phyloP scores from a whole-genome alignment of 495 filamentous ascomycete species.

The Xylaria venustula region DNA sequence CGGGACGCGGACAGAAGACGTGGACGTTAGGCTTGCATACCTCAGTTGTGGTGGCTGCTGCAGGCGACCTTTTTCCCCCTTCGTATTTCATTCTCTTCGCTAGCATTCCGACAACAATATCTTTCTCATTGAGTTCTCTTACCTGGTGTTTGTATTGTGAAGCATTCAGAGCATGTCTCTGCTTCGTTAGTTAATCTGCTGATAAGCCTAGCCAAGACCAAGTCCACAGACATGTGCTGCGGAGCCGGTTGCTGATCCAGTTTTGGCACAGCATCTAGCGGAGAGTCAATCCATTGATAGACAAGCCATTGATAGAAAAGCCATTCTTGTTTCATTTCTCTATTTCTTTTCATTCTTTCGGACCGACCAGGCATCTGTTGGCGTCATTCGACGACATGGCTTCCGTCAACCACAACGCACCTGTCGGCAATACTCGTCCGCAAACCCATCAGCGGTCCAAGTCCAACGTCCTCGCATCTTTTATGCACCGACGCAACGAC shows the following conservation, averaged over 20 bases:
- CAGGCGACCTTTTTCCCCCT: not conserved
- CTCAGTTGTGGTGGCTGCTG: not conserved
- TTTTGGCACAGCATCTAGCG: not conserved
- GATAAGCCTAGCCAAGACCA: not conserved
- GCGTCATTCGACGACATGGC: constrained; percentile 17
- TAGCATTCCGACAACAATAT: not conserved
- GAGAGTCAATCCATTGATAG: constrained; percentile 5
- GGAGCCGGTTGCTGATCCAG: constrained; percentile 7
- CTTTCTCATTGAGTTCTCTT: constrained; percentile 3
- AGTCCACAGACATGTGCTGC: constrained; percentile 4
- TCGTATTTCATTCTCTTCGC: not conserved
- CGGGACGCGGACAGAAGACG: not conserved
- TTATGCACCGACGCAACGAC: constrained; percentile 54
- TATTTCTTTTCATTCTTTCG: constrained; percentile 7
- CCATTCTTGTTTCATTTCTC: constrained; percentile 7
- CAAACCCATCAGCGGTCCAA: constrained; percentile 47
- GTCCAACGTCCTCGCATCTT: constrained; percentile 57
- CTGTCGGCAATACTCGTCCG: constrained; percentile 19
- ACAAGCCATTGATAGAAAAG: constrained; percentile 4
- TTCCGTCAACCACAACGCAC: constrained; percentile 21
- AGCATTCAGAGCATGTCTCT: not conserved
- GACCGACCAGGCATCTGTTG: not conserved
- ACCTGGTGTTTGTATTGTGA: constrained; percentile 1
- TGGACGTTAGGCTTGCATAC: not conserved
- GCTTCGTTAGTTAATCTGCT: not conserved